phyloP scores from a whole-genome alignment of 306 rosid genomes.

The Inga laurina region DNA sequence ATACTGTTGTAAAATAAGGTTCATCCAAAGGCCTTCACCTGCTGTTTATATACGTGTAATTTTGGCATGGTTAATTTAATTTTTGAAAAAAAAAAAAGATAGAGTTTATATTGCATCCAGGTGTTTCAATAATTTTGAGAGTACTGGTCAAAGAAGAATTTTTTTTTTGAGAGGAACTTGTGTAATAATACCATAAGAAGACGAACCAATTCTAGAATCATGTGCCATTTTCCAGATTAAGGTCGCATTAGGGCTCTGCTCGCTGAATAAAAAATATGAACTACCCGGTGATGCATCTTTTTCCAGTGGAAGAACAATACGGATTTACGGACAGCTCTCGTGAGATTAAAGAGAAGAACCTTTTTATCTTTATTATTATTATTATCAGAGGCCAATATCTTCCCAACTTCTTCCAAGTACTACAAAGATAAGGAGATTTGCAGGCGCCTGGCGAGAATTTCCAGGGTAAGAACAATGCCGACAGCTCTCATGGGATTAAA shows the following conservation, averaged over 20 bases:
- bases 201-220: neutral
- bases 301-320: neutral
- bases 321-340: too few relatives aligned
- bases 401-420: too few relatives aligned
- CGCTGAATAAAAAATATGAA: neutral
- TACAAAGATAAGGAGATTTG: too few relatives aligned
- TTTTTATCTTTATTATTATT: too few relatives aligned
- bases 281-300: neutral
- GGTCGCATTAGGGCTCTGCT: neutral
- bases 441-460: neutral
- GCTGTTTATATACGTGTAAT: slow-evolving; percentile 32
- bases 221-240: neutral
- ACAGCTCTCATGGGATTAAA: neutral
- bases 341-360: too few relatives aligned
- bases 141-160: too few relatives aligned
- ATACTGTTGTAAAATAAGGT: slow-evolving; percentile 56
- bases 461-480: neutral
- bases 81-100: neutral
- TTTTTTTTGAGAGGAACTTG: neutral
- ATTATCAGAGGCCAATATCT: too few relatives aligned
- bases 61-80: slow-evolving; percentile 18
- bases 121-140: neutral
- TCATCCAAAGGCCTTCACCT: slow-evolving; percentile 71
- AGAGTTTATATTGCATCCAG: slow-evolving; percentile 12
- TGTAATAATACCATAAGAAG: neutral